A percentile compares a stretch with the other conserved stretches of the same genome.
These are phyloP conservation scores for Aegilops umbellulata DNA, from an alignment of 176 grass and related monocot species.

Conservation along the genomic window DNA sequence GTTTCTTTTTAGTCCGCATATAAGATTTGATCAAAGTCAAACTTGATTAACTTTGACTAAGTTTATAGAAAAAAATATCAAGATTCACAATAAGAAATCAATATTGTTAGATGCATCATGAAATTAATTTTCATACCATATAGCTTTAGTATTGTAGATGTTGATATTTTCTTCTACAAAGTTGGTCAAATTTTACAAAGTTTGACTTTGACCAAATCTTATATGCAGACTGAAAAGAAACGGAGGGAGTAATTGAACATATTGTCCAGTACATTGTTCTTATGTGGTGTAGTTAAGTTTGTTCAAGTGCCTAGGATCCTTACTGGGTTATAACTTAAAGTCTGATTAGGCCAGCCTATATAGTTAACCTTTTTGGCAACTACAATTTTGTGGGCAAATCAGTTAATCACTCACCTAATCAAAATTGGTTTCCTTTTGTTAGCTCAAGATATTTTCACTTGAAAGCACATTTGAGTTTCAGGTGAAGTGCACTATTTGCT, in stretches of 20 bases:
- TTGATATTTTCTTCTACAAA: no score
- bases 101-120: no score
- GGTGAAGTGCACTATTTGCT: not conserved
- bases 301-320: not conserved
- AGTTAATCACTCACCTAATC: not conserved
- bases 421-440: not conserved
- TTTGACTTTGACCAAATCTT: no score
- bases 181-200: no score
- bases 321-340: not conserved
- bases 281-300: not conserved
- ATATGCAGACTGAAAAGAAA: no score
- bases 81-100: no score
- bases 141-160: no score
- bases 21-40: no score
- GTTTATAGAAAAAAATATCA: no score
- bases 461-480: not conserved
- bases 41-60: no score
- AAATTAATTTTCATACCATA: no score
- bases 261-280: not conserved
- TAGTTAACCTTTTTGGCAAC: not conserved
- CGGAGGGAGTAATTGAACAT: constrained; percentile 34
- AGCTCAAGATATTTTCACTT: not conserved
- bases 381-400: not conserved
- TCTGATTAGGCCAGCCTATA: not conserved
- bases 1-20: no score